Evolutionary conservation across 2,329 filamentous ascomycete genomes (phyloP), one percentile per base, ranked within the genome.

Genomic region (Alternaria ventricosa): DNA sequence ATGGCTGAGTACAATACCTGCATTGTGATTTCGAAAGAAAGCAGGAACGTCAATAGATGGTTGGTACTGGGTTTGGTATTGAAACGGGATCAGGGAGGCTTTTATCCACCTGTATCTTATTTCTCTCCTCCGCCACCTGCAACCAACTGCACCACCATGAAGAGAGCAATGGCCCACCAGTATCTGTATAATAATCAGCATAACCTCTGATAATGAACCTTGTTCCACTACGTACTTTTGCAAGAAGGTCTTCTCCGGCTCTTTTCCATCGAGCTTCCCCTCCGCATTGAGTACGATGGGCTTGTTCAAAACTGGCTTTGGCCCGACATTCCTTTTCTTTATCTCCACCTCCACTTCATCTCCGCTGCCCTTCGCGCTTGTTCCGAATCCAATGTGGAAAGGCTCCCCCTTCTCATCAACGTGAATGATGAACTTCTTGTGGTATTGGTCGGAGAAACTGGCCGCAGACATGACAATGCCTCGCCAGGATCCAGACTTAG

Each of bases 211-310:
- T 11, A 33, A 11, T 7, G 18, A 41, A 22, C 13, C 6, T 22
- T 22, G 22, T 55, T 44, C 10, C 25, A 13, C 27, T 47, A 78
- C 82, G 69, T 68, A 85, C 83, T 86, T 86, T 69, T 85, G 84
- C 66, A 86, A 72, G 67, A 86, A 85, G 4, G 78, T 78, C 79
- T 85, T 85, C 72, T 86, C 82, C 9, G 78, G 78, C 71, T 83
- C 82, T 67, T 82, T 78, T 20, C 63, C 73, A 6, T 78, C 81
- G 54, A 89, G 82, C 66, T 81, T 83, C 0, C 88, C 88, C 51
- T 84, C 82, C 27, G 86, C 84, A 69, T 87, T 87, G 66, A 87
- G 79, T 57, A 86, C 79, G 55, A 87, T 84, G 1, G 87, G 86
- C 50, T 84, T 87, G 63, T 87, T 85, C 71, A 85, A 67, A 6